These are phyloP conservation scores for Paramecium bursaria DNA, from an alignment of 73 alveolate species.

Conservation along the genomic window DNA sequence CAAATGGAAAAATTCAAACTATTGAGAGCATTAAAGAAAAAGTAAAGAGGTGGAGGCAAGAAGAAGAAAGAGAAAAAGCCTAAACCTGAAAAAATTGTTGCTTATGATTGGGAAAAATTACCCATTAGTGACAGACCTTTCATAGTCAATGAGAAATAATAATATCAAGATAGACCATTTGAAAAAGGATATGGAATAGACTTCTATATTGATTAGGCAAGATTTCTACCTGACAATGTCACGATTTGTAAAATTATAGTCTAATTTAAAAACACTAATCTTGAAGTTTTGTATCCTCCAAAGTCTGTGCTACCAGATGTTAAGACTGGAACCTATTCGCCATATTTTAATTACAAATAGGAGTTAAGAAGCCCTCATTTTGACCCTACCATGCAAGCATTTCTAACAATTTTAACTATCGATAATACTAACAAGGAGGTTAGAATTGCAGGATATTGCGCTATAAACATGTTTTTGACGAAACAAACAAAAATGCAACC, in stretches of 20 bases:
- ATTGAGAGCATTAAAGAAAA: constrained; percentile 60
- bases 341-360: constrained; percentile 80
- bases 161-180: constrained; percentile 72
- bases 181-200: constrained; percentile 86
- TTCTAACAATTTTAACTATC: constrained; percentile 79
- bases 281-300: constrained; percentile 71
- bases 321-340: constrained; percentile 75
- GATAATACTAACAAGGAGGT: constrained; percentile 80
- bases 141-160: constrained; percentile 55
- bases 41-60: constrained; percentile 60
- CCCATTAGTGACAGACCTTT: constrained; percentile 65
- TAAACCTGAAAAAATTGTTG: constrained; percentile 47
- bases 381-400: constrained; percentile 82
- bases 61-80: constrained; percentile 57
- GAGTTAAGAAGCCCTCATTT: constrained; percentile 83
- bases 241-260: constrained; percentile 78
- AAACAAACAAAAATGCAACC: constrained; percentile 73
- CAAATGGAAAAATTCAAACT: constrained; percentile 50
- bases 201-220: constrained; percentile 84
- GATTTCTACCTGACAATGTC: constrained; percentile 90
- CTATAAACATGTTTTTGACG: constrained; percentile 80
- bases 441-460: constrained; percentile 84
- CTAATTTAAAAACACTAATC: constrained; percentile 73
- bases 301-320: constrained; percentile 84
- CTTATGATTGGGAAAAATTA: constrained; percentile 54